Evolutionary conservation across 306 rosid genomes (phyloP).

Genomic region (Lablab purpureus): DNA sequence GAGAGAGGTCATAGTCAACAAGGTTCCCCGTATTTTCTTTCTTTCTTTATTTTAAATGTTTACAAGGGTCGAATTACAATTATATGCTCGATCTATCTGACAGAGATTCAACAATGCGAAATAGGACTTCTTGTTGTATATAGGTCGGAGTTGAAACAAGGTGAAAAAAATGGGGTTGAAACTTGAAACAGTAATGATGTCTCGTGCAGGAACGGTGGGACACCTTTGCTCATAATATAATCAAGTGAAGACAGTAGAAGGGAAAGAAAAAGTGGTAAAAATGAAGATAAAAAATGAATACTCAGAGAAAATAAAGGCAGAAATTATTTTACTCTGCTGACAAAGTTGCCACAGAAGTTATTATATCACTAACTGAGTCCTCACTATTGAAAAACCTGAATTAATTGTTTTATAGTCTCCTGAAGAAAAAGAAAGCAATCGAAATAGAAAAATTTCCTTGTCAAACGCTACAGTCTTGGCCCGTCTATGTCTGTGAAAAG

Average conservation of each 20-base stretch:
- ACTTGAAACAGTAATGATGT: constrained; percentile 42
- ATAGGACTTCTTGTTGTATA: constrained; percentile 36
- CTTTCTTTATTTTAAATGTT: not conserved
- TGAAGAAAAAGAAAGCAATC: constrained; percentile 45
- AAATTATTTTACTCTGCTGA: constrained; percentile 2
- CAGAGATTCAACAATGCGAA: constrained; percentile 43
- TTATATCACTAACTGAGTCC: constrained; percentile 4
- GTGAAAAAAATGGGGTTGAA: constrained; percentile 44
- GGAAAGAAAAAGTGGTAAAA: constrained; percentile 33
- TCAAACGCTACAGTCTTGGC: constrained; percentile 36
- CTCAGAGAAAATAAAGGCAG: not conserved
- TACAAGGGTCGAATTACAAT: constrained; percentile 28
- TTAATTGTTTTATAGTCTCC: constrained; percentile 8
- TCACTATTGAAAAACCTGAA: constrained; percentile 4
- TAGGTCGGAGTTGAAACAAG: constrained; percentile 38
- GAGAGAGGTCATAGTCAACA: constrained; percentile 57
- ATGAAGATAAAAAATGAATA: constrained; percentile 30
- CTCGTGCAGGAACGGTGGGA: constrained; percentile 57
- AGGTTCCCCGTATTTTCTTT: constrained; percentile 33
- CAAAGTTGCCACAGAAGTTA: constrained; percentile 24
- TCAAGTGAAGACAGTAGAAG: constrained; percentile 39
- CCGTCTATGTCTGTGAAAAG: constrained; percentile 49
- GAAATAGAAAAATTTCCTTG: constrained; percentile 34
- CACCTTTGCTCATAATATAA: constrained; percentile 39
- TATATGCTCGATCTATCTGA: constrained; percentile 37